These are phyloP conservation scores for Pseudogymnoascus sp. DNA, from an alignment of 2,329 filamentous ascomycete species.

Conservation along the genomic window DNA sequence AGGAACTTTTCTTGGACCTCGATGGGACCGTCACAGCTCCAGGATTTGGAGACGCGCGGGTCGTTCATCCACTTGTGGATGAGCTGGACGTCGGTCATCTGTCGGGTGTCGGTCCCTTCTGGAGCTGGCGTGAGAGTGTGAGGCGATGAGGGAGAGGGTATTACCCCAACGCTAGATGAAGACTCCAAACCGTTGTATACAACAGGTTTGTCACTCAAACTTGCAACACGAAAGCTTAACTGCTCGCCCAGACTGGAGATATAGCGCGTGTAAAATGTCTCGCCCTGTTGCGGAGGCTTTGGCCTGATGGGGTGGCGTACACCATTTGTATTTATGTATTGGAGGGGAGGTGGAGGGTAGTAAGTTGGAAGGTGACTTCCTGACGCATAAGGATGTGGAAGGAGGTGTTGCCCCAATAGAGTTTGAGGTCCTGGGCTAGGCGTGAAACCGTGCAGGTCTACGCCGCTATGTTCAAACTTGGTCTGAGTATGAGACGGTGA, in stretches of 20 bases:
- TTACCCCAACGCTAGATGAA: slow-evolving; percentile 11
- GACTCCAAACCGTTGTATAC: slow-evolving; percentile 53
- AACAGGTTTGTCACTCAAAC: slow-evolving; percentile 55
- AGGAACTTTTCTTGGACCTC: slow-evolving; percentile 62
- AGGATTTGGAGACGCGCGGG: slow-evolving; percentile 75
- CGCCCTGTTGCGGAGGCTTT: slow-evolving; percentile 83
- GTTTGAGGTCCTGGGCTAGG: slow-evolving; percentile 28
- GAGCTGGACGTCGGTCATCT: slow-evolving; percentile 54
- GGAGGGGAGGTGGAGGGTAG: slow-evolving; percentile 75
- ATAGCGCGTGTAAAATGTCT: slow-evolving; percentile 84
- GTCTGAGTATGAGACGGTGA: slow-evolving; percentile 37
- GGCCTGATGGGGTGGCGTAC: slow-evolving; percentile 79
- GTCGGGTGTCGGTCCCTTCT: slow-evolving; percentile 17
- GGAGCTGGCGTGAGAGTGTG: slow-evolving; percentile 47
- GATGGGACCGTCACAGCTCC: slow-evolving; percentile 59
- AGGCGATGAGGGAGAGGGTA: slow-evolving; percentile 37
- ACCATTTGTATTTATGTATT: slow-evolving; percentile 72
- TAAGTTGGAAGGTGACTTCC: slow-evolving; percentile 83
- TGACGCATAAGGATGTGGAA: slow-evolving; percentile 66
- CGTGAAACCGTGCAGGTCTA: slow-evolving; percentile 34
- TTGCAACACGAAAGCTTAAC: slow-evolving; percentile 81
- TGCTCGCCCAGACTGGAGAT: slow-evolving; percentile 77
- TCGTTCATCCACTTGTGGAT: slow-evolving; percentile 85
- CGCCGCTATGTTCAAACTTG: slow-evolving; percentile 14
- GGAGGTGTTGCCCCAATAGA: not conserved